phyloP scores from a whole-genome alignment of 495 filamentous ascomycete genomes.

The Penicillium atrosanguineum region DNA sequence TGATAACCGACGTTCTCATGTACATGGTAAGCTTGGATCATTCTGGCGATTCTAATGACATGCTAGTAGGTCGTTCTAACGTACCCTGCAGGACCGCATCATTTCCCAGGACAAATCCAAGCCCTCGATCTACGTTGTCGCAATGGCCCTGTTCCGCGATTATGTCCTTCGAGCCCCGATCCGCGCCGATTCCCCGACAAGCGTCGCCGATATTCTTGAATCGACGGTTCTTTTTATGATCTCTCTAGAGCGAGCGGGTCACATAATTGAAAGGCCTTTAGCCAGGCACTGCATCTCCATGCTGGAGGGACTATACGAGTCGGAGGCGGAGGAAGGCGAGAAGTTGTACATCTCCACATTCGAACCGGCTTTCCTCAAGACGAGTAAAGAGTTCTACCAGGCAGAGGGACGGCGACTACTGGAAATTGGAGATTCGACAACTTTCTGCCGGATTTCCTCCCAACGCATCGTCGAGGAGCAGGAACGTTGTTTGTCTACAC shows the following conservation, averaged over 20 bases:
- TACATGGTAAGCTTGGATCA: conserved; percentile 67
- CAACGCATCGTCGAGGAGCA: conserved; percentile 75
- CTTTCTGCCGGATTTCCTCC: conserved; percentile 76
- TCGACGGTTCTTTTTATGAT: conserved; percentile 87
- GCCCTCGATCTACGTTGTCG: conserved; percentile 75
- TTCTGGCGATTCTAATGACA: neutral
- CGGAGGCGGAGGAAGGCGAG: conserved; percentile 62
- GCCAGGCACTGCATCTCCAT: conserved; percentile 84
- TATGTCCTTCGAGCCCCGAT: conserved; percentile 63
- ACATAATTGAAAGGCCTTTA: conserved; percentile 80
- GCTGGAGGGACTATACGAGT: conserved; percentile 88
- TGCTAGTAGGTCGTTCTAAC: neutral
- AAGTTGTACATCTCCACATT: conserved; percentile 85
- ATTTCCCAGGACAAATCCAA: conserved; percentile 67
- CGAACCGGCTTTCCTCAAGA: conserved; percentile 70
- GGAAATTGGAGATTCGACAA: conserved; percentile 72
- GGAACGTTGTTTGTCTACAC: conserved; percentile 74
- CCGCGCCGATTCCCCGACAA: conserved; percentile 39
- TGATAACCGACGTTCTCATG: conserved; percentile 97
- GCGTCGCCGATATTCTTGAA: conserved; percentile 68
- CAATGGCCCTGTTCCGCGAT: conserved; percentile 87
- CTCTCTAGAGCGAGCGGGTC: conserved; percentile 85
- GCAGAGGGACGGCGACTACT: conserved; percentile 71
- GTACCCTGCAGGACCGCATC: conserved; percentile 62
- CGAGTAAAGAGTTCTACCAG: conserved; percentile 72